Base-by-base conservation (phyloP, 768 basidiomycete species). In the Xerocomellus dryophilus region DNA sequence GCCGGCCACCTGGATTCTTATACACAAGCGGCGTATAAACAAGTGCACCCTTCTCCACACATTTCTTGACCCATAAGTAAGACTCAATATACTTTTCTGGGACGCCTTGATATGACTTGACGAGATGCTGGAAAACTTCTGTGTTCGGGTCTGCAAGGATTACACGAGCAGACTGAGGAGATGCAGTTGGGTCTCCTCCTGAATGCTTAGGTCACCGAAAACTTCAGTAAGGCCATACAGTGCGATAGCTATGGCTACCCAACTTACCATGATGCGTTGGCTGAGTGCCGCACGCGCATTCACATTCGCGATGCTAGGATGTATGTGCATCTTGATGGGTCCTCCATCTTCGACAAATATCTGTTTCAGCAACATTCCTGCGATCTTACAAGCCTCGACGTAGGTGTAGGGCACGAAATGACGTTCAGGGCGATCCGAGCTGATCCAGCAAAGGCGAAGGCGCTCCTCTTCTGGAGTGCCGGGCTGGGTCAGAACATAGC, bases 371-470 rank as follows among this genome's bases (percentile, higher is more conserved):
- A 88, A 68, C 78, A 81, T 83, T 12, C 85, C 84, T 0, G 82
- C 81, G n/a, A 86, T 80, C 68, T 87, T 89, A 73, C 90, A 91
- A n/a, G 89, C 86, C 35, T 90, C 88, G 15, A 92, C 82, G 64
- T 83, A 92, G 46, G 87, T 88, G 66, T 85, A 86, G 8, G 89
- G 89, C 41, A 91, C 89, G 57, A 92, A 88, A 66, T 82, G 79
- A 51, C 90, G 75, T 27, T 88, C 85, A 7, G 90, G 89, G 52
- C 89, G 75, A 59, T 90, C 88, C 2, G 71, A 47, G 52, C 77
- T 81, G 23, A 76, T 76, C 89, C 90, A 91, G 59, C 88, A 90
- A 29, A 82, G 71, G 39, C 84, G 81, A 40, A 92, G 83, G 21
- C 89, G 87, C 57, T 86, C 82, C 61, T 84, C 88, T 68, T 92